Percentiles rank a stretch among this genome's conserved stretches.
These are phyloP conservation scores for Xylaria grammica DNA, from an alignment of 495 filamentous ascomycete species.

Conservation along the genomic window DNA sequence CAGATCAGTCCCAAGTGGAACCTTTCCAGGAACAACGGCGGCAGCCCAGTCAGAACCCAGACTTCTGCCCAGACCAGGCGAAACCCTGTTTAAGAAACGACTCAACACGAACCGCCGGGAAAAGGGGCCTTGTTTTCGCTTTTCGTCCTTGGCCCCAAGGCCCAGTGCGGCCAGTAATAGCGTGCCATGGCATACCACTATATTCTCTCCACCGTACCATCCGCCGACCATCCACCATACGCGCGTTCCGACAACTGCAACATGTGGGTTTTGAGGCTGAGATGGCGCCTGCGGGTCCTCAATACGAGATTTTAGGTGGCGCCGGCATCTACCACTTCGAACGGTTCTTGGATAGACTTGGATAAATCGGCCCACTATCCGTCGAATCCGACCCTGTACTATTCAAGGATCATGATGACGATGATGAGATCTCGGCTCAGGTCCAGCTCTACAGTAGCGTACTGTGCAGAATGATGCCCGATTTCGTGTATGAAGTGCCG, in stretches of 20 bases:
- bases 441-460: conserved; percentile 3
- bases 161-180: neutral
- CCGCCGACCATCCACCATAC: neutral
- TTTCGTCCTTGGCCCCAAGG: neutral
- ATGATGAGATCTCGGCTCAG: conserved; percentile 18
- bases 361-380: conserved; percentile 22
- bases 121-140: neutral
- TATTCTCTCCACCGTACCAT: conserved; percentile 1
- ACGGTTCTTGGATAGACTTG: neutral
- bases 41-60: no score
- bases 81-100: conserved; percentile 6
- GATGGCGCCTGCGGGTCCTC: conserved; percentile 16
- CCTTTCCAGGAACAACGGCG: conserved; percentile 8
- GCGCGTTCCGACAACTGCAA: conserved; percentile 2
- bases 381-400: conserved; percentile 16
- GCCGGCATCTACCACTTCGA: conserved; percentile 7
- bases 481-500: conserved; percentile 8
- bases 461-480: conserved; percentile 9
- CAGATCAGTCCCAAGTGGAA: neutral
- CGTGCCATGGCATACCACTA: conserved; percentile 14
- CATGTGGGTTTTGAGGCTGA: conserved; percentile 21
- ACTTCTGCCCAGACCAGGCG: neutral
- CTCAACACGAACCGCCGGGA: conserved; percentile 1
- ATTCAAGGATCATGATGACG: conserved; percentile 1
- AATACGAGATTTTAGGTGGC: conserved; percentile 25